Evolutionary conservation across 306 rosid species (phyloP), one percentile per base, ranked within the genome.

Genomic region (Vigna unguiculata): DNA sequence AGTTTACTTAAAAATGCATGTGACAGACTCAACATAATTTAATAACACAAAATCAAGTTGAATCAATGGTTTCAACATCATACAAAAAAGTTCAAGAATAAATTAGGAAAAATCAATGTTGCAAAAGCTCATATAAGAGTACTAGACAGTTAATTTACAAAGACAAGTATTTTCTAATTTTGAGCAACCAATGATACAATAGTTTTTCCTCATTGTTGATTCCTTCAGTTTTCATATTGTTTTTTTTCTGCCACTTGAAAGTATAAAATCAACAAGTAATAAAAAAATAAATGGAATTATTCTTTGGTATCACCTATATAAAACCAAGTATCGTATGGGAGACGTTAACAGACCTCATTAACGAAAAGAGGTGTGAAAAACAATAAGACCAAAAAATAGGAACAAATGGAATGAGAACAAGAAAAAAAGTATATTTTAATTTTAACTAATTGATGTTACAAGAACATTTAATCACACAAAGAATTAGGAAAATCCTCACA

Each of bases 401-500:
- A 62, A 64, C 30, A 17, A 38, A 17, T 63, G 69, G 36, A 62
- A 34, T 19, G 36, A 45, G 32, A 74, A 59, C 25, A 43, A 59
- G n/a, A n/a, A n/a, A n/a, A n/a, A 47, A n/a, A 61, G n/a, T 12
- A 7, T 59, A 15, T 30, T 28, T 5, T 54, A 54, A 20, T 16
- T 20, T n/a, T 4, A 48, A 70, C 10, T 60, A 62, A 48, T 30
- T 19, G 9, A 28, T 38, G 57, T 68, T 78, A 20, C 30, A 32
- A 17, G 38, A 24, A 24, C 36, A 41, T 17, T 8, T 7, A 67
- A 48, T 8, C 14, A 59, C 20, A 28, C 45, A 80, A 84, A 41
- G 22, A 38, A 76, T 84, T 85, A 58, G 51, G 81, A 77, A 70
- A 77, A 57, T 85, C 87, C 71, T 51, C 17, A 25, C 10, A 57